Evolutionary conservation across 352 stramenopile genomes (phyloP).

Genomic region (Phytophthora pluvialis): DNA sequence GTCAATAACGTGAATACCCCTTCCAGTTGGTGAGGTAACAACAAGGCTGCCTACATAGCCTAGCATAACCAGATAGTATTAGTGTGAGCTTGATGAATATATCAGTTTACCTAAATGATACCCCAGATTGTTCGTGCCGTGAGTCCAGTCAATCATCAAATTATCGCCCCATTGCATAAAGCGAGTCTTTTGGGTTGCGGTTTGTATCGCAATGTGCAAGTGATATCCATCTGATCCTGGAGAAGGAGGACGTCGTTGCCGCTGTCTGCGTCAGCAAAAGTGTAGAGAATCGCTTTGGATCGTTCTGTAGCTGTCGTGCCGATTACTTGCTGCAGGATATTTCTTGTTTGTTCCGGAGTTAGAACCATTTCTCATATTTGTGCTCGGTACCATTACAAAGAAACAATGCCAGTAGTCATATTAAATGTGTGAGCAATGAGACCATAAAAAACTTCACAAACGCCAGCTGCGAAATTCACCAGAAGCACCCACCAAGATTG

Average conservation of each 20-base stretch:
- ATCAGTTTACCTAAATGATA: not conserved
- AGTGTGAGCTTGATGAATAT: not conserved
- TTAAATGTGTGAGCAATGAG: too few relatives aligned
- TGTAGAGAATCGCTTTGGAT: slow-evolving; percentile 1
- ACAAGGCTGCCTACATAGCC: slow-evolving; percentile 1
- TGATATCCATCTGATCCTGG: slow-evolving; percentile 14
- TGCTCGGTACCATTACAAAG: too few relatives aligned
- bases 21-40: slow-evolving; percentile 20
- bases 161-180: not conserved
- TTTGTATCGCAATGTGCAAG: slow-evolving; percentile 2
- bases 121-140: slow-evolving; percentile 3
- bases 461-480: not conserved
- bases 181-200: not conserved
- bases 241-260: slow-evolving; percentile 1
- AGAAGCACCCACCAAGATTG: slow-evolving; percentile 1
- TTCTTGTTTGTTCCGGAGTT: too few relatives aligned
- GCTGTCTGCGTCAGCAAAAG: not conserved
- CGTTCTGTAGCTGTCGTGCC: not conserved
- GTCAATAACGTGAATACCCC: slow-evolving; percentile 25
- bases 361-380: too few relatives aligned
- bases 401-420: not conserved
- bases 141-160: slow-evolving; percentile 3
- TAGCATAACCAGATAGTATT: not conserved
- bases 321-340: too few relatives aligned
- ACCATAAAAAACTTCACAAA: not conserved